Conservation (phyloP, 805 yeast genomes). For the Soucietia sequanensis region DNA sequence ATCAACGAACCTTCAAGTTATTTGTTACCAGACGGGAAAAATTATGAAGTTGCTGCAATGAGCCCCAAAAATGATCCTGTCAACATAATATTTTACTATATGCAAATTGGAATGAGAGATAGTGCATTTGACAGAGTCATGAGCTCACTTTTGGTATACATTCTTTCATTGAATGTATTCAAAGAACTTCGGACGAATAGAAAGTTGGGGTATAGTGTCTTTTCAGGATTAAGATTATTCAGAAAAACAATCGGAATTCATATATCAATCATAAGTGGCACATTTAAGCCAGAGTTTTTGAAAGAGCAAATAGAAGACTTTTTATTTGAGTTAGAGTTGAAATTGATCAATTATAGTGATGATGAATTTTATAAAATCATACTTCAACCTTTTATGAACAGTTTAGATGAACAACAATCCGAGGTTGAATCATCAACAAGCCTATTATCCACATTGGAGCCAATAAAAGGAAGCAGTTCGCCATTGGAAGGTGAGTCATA, state of each 20-base stretch:
- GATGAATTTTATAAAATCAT: conserved; percentile 32
- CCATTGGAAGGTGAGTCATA: conserved; percentile 12
- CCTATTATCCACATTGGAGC: conserved; percentile 20
- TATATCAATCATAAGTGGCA: conserved; percentile 54
- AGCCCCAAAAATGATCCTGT: conserved; percentile 49
- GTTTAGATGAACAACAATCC: conserved; percentile 2
- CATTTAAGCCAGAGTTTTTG: conserved; percentile 38
- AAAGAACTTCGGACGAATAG: conserved; percentile 52
- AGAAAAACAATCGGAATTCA: conserved; percentile 58
- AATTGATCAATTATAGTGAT: conserved; percentile 27
- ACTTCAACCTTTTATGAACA: conserved; percentile 35
- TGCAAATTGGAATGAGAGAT: conserved; percentile 54
- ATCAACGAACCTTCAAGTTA: conserved; percentile 36
- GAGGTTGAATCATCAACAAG: conserved; percentile 15
- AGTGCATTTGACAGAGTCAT: conserved; percentile 34
- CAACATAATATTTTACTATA: conserved; percentile 49
- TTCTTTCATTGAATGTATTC: conserved; percentile 43
- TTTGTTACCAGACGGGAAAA: conserved; percentile 9
- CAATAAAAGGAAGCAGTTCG: conserved; percentile 27
- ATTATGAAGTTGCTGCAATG: conserved; percentile 24
- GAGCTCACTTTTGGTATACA: conserved; percentile 46
- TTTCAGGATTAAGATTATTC: conserved; percentile 54
- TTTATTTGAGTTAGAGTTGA: conserved; percentile 39
- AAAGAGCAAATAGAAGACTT: conserved; percentile 49
- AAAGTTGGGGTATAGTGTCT: conserved; percentile 61